phyloP scores from a whole-genome alignment of 2,329 filamentous ascomycete genomes.

The Pseudocercospora ulei region DNA sequence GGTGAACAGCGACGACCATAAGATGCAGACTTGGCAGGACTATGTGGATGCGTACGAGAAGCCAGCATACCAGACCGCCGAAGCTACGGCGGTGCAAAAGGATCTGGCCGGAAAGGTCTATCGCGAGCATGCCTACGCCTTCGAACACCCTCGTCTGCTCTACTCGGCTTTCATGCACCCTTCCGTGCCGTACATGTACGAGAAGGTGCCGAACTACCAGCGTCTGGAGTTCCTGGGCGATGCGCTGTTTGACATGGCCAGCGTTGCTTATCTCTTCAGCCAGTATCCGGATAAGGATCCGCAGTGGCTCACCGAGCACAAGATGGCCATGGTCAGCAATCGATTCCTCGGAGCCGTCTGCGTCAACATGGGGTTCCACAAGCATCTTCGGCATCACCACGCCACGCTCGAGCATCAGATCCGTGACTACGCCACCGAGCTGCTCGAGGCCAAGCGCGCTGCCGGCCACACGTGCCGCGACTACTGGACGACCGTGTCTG shows the following conservation, averaged over 20 bases:
- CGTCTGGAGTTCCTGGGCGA: slow-evolving; percentile 88
- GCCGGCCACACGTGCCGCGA: slow-evolving; percentile 46
- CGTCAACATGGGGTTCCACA: slow-evolving; percentile 67
- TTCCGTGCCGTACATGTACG: slow-evolving; percentile 64
- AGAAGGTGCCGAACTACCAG: slow-evolving; percentile 79
- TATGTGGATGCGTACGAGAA: slow-evolving; percentile 61
- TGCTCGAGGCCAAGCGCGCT: slow-evolving; percentile 46
- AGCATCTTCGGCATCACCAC: slow-evolving; percentile 51
- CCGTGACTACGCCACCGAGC: slow-evolving; percentile 48
- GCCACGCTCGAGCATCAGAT: slow-evolving; percentile 46
- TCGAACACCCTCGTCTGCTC: slow-evolving; percentile 65
- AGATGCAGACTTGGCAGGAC: slow-evolving; percentile 58
- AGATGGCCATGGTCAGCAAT: slow-evolving; percentile 98
- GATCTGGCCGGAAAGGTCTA: slow-evolving; percentile 59
- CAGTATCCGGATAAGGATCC: slow-evolving; percentile 70
- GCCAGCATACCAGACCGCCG: slow-evolving; percentile 59
- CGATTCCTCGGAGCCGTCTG: slow-evolving; percentile 79
- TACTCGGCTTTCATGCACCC: slow-evolving; percentile 82
- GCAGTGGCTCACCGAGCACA: slow-evolving; percentile 96
- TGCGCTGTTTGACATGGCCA: slow-evolving; percentile 74
- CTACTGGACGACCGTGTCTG: slow-evolving; percentile 57
- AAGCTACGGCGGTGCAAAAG: slow-evolving; percentile 55
- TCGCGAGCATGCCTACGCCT: slow-evolving; percentile 52
- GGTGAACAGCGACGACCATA: slow-evolving; percentile 60
- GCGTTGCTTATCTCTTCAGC: slow-evolving; percentile 72